phyloP scores from a whole-genome alignment of 2,329 filamentous ascomycete species.

The Sphaerulina musiva region DNA sequence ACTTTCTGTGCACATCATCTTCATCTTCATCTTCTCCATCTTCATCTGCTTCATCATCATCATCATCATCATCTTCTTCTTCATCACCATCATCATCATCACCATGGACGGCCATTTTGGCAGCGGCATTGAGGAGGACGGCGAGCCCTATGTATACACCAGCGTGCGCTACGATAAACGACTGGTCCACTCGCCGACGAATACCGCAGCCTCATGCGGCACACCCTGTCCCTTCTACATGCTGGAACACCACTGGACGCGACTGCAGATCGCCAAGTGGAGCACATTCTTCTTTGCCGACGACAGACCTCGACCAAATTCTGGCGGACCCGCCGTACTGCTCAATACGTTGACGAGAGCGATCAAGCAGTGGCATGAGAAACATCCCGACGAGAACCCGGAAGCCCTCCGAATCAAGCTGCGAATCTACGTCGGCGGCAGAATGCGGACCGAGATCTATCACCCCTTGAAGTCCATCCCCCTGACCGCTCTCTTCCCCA shows the following conservation, averaged over 20 bases:
- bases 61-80: neutral
- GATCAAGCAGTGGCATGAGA: conserved; percentile 31
- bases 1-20: too few relatives aligned
- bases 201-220: conserved; percentile 28
- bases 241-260: conserved; percentile 35
- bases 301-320: conserved; percentile 55
- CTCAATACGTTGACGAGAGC: conserved; percentile 31
- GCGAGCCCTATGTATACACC: conserved; percentile 21
- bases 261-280: conserved; percentile 41
- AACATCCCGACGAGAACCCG: conserved; percentile 24
- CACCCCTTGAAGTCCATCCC: conserved; percentile 37
- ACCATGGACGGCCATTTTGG: conserved; percentile 22
- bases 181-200: conserved; percentile 39
- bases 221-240: conserved; percentile 34
- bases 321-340: conserved; percentile 37
- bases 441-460: conserved; percentile 37
- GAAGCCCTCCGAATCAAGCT: conserved; percentile 44
- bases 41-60: neutral
- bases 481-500: conserved; percentile 53
- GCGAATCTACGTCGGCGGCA: conserved; percentile 48
- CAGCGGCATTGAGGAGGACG: conserved; percentile 11
- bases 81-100: neutral
- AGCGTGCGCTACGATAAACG: conserved; percentile 56
- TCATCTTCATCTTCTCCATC: neutral
- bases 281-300: conserved; percentile 61